Percentiles rank a stretch among this genome's conserved stretches.
Conservation (phyloP, 176 grass and related monocot species). For the Ensete glaucum region DNA sequence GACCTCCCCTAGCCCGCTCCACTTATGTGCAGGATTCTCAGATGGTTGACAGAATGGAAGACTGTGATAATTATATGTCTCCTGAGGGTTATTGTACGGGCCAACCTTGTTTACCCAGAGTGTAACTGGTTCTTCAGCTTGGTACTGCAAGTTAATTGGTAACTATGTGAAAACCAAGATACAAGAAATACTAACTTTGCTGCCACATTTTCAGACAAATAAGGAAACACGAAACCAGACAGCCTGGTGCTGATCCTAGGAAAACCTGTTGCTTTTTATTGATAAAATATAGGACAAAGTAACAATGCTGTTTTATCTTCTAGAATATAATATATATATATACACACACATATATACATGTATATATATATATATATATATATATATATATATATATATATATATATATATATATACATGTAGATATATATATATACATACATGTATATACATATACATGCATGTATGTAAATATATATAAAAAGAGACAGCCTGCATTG, state of each 20-base stretch:
- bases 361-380: too few relatives aligned
- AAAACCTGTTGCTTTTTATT: background rate
- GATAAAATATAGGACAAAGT: background rate
- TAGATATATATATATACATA: background rate
- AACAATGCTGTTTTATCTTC: background rate
- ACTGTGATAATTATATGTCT: conserved; percentile 93
- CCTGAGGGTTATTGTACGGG: conserved; percentile 91
- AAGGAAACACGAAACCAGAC: background rate
- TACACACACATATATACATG: too few relatives aligned
- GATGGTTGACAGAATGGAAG: conserved; percentile 79
- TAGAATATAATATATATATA: background rate
- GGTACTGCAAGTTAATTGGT: conserved; percentile 39
- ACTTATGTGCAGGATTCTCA: conserved; percentile 75
- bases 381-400: too few relatives aligned
- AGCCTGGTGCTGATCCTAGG: background rate
- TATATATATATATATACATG: too few relatives aligned
- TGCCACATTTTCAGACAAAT: background rate
- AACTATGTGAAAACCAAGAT: background rate
- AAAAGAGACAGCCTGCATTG: background rate
- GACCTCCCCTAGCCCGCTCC: conserved; percentile 88
- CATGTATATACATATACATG: too few relatives aligned
- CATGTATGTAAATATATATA: too few relatives aligned
- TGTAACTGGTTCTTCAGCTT: conserved; percentile 53
- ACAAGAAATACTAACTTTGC: background rate
- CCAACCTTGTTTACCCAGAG: conserved; percentile 99